Base-by-base conservation (phyloP, 768 basidiomycete genomes). In the Leccinellum luteum region DNA sequence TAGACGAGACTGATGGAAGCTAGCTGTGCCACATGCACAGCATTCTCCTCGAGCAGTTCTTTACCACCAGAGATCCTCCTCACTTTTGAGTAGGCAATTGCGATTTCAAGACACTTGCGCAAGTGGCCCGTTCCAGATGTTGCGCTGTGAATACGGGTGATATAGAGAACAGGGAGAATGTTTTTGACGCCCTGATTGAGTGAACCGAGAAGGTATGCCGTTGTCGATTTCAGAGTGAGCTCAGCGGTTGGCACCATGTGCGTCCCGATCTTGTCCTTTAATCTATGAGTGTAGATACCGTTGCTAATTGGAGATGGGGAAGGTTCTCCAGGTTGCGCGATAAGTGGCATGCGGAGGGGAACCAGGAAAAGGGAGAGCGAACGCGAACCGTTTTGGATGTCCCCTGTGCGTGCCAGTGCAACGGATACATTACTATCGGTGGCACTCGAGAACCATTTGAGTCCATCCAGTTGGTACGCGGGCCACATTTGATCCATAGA, bases 401-500 rank as follows among this genome's bases (percentile, higher is more conserved):
- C 69, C 1, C 87, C 89, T 1, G 89, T 90, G 35, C 89, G 85
- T 6, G 88, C 90, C 6, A 92, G 75, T 1, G 87, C 88, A 25
- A 92, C 77, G 0, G 88, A 80, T 9, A 90, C 74, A 58, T 92
- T 76, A 60, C 86, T 83, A 63, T 92, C 90, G 0, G 89, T 89
- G 2, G 90, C 90, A 62, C 87, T 89, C 15, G 89, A 90, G 70
- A 91, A 91, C 89, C 89, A 91, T 73, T 90, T 91, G 69, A 90
- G 82, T 3, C 89, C 88, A 60, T 90, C 75, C 21, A 90, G 69
- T 19, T 65, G 74, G 67, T 87, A 88, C 50, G 76, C 71, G 3
- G 80, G 74, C 19, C 86, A 86, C 55, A 81, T 74, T 6, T 43
- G 54, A 55, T 75, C 67, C 1, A 57, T 59, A 34, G 73, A 61